Evolutionary conservation across 352 stramenopile species (phyloP).

Genomic region (Nothophytophthora sp.): DNA sequence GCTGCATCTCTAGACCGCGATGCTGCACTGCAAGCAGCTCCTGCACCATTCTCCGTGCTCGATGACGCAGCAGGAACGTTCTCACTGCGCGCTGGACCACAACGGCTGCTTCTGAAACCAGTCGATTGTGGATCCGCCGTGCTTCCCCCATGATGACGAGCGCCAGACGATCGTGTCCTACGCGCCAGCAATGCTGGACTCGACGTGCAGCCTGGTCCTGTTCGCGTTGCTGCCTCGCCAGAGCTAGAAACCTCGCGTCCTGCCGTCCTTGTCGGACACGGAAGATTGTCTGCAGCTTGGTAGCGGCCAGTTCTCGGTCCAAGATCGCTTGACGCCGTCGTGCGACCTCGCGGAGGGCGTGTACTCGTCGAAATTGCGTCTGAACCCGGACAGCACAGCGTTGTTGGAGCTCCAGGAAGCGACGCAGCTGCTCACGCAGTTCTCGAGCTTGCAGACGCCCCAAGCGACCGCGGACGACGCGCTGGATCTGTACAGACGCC

Average conservation of each 20-base stretch:
- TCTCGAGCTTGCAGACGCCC: constrained; percentile 44
- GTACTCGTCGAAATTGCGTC: constrained; percentile 43
- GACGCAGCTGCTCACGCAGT: constrained; percentile 30
- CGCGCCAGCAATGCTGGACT: constrained; percentile 60
- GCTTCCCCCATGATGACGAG: constrained; percentile 41
- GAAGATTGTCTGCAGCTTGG: constrained; percentile 62
- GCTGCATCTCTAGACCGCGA: constrained; percentile 57
- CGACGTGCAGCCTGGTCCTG: constrained; percentile 34
- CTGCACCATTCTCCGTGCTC: constrained; percentile 44
- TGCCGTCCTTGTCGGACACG: constrained; percentile 48
- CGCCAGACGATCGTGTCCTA: constrained; percentile 43
- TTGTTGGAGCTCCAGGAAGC: constrained; percentile 36
- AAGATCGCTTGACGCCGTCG: constrained; percentile 22
- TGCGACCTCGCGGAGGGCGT: constrained; percentile 31
- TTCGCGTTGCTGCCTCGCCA: constrained; percentile 40
- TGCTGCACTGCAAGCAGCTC: constrained; percentile 44
- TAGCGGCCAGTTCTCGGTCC: constrained; percentile 47
- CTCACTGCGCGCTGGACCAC: constrained; percentile 51
- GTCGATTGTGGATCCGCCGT: constrained; percentile 27
- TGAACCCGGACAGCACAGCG: constrained; percentile 51
- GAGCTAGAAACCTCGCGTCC: constrained; percentile 35
- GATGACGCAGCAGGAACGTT: constrained; percentile 44
- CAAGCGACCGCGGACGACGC: constrained; percentile 50
- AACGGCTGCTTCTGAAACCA: constrained; percentile 31
- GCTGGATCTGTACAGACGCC: constrained; percentile 57